Conservation (phyloP, 805 yeast species). For the Cyberlindnera samutprakarnensis region DNA sequence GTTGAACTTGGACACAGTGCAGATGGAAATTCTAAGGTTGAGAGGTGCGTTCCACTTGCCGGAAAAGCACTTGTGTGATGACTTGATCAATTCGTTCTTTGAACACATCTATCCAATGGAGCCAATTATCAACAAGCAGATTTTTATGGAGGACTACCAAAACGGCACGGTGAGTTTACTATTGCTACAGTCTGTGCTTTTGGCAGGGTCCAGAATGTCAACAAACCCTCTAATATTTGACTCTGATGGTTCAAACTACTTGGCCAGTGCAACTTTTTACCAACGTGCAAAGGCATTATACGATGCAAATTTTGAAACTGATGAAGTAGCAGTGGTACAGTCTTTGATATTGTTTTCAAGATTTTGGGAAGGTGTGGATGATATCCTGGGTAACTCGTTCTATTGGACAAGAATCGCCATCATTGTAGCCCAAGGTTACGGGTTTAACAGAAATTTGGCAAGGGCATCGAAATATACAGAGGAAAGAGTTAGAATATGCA, state of each 20-base stretch:
- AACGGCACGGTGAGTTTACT: conserved; percentile 53
- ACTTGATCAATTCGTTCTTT: conserved; percentile 55
- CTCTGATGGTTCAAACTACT: conserved; percentile 35
- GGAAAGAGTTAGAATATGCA: conserved; percentile 42
- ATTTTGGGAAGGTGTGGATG: conserved; percentile 71
- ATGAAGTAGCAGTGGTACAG: conserved; percentile 54
- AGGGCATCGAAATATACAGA: conserved; percentile 26
- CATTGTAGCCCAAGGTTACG: conserved; percentile 66
- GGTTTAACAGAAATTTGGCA: conserved; percentile 52
- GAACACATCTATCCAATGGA: conserved; percentile 56
- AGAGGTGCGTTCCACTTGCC: conserved; percentile 72
- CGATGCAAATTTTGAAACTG: conserved; percentile 62
- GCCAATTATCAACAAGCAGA: conserved; percentile 59
- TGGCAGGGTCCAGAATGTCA: conserved; percentile 61
- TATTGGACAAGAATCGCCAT: conserved; percentile 69
- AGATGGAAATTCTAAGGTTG: conserved; percentile 53
- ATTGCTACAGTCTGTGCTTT: conserved; percentile 57
- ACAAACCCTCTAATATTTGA: conserved; percentile 45
- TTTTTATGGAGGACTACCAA: conserved; percentile 51
- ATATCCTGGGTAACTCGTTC: conserved; percentile 55
- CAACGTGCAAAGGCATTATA: conserved; percentile 68
- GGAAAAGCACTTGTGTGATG: conserved; percentile 46
- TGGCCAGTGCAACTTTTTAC: conserved; percentile 52
- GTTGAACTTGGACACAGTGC: conserved; percentile 42
- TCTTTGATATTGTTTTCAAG: conserved; percentile 55